Conservation (phyloP, 192 early-diverging fungal species). For the Phlyctochytrium planicorne region DNA sequence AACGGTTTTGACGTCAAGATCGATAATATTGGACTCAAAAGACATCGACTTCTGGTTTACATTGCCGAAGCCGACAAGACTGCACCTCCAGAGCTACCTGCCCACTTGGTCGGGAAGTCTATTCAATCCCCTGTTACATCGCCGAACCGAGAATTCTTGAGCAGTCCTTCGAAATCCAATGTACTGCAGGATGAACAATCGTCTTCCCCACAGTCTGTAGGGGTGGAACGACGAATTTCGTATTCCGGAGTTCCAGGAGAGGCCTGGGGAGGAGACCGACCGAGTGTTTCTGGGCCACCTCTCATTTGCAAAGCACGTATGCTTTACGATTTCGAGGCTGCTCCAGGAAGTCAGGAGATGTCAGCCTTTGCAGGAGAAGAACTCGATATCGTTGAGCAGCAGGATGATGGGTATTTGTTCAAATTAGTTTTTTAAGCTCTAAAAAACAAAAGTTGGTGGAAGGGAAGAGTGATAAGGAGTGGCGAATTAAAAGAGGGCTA, state of each 20-base stretch:
- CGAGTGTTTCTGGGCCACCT: background rate
- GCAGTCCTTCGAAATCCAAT: background rate
- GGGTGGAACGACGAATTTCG: too few species aligned
- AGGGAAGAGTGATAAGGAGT: constrained; percentile 21
- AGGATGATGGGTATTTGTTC: constrained; percentile 45
- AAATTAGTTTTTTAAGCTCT: too few species aligned
- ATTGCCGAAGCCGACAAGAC: constrained; percentile 37
- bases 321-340: constrained; percentile 43
- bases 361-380: constrained; percentile 29
- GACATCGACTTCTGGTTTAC: constrained; percentile 33
- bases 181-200: constrained; percentile 4
- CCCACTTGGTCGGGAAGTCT: constrained; percentile 7
- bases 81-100: constrained; percentile 30
- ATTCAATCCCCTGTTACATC: background rate
- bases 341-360: constrained; percentile 29
- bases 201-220: background rate
- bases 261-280: background rate
- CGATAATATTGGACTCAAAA: constrained; percentile 20
- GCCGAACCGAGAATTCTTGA: background rate
- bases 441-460: constrained; percentile 26
- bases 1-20: constrained; percentile 15
- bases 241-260: too few species aligned
- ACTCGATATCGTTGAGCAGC: constrained; percentile 43
- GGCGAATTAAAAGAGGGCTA: constrained; percentile 29
- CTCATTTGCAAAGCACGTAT: background rate